Base-by-base conservation (phyloP, 305 asterid species). In the Fraxinus greggii region DNA sequence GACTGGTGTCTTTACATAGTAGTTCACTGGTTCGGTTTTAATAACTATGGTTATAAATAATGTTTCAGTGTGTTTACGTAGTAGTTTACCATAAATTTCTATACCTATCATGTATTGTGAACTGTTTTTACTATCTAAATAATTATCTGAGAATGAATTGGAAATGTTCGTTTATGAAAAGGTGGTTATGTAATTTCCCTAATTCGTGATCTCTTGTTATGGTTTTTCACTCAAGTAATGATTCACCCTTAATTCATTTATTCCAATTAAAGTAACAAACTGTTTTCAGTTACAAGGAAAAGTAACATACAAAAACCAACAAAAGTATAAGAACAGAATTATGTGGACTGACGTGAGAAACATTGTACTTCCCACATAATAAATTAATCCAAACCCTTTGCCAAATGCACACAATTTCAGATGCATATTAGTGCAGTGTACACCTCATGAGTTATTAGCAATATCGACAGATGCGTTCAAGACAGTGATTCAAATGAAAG, bases 381-480 rank as follows among this genome's bases (percentile, higher is more conserved):
- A 59, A 78, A 28, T 78, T 56, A 8, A 54, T 72, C 78, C 70
- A 67, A 56, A n/a, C 36, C 32, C 59, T n/a, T 67, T 32, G 75
- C 45, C 45, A 24, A 80, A 77, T 33, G 74, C 77, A 70, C 59
- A 77, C 24, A 67, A 70, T 59, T 67, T 76, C 79, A 40, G 28
- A 81, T 59, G 48, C 76, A 48, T 77, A 83, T 81, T 63, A 73
- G 83, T 79, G 82, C 83, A 81, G 54, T 74, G 36, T 35, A 36
- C 83, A 59, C 63, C 33, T 75, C 76, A 75, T 8, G 42, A 9
- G 75, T 24, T 75, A 78, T 79, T 83, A 75, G 81, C 79, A 83
- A 78, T 65, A 65, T 13, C 35, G 29, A 61, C 54, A 78, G 31
- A 33, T 35, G 54, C 82, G 77, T 82, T 82, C 82, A 51, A 76